Conservation (phyloP, 257 asterid species). For the Anisodus tanguticus region DNA sequence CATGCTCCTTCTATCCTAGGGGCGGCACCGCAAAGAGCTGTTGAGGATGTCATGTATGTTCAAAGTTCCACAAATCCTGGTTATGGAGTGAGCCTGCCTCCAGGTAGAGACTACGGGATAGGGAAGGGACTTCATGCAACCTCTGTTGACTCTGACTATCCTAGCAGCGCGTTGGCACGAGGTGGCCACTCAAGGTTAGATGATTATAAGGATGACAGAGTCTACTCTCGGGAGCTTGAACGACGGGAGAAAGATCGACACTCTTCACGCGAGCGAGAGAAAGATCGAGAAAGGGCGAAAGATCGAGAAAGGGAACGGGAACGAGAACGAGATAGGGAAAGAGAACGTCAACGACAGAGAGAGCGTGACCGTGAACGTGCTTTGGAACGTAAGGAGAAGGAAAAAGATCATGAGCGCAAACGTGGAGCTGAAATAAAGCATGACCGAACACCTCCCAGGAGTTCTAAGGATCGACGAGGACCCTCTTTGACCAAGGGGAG, state of each 20-base stretch:
- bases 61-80: conserved; percentile 84
- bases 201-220: conserved; percentile 71
- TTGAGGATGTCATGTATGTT: conserved; percentile 69
- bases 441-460: conserved; percentile 78
- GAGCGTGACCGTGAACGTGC: conserved; percentile 69
- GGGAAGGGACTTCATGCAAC: conserved; percentile 80
- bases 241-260: conserved; percentile 70
- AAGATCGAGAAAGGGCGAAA: conserved; percentile 77
- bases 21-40: conserved; percentile 75
- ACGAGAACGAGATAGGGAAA: conserved; percentile 53
- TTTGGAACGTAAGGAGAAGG: conserved; percentile 61
- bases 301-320: conserved; percentile 61
- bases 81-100: conserved; percentile 98
- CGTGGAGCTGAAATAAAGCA: conserved; percentile 62
- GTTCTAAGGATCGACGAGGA: conserved; percentile 78
- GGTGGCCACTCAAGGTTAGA: conserved; percentile 63
- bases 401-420: conserved; percentile 68
- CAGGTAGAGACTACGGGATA: conserved; percentile 95
- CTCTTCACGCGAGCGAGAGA: conserved; percentile 72
- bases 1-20: conserved; percentile 86
- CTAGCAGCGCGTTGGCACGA: conserved; percentile 57
- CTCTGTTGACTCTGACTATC: conserved; percentile 66
- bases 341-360: conserved; percentile 62
- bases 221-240: conserved; percentile 71
- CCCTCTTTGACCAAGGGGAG: conserved; percentile 71